Percentiles rank a stretch among this genome's conserved stretches.
Conservation (phyloP, 768 basidiomycete genomes). For the Scleroderma bovista region DNA sequence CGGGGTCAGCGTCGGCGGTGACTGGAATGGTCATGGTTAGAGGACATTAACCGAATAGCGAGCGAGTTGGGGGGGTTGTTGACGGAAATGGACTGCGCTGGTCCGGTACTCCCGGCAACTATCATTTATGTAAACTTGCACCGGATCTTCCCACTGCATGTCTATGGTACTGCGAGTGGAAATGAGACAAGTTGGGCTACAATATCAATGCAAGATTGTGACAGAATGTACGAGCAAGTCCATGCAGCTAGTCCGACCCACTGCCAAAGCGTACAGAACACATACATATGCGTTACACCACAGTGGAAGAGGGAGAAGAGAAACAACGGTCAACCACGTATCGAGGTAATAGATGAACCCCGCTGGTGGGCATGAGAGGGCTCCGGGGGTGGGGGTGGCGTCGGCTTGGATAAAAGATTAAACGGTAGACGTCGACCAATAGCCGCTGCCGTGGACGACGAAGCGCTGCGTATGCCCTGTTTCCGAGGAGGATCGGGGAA, state of each 20-base stretch:
- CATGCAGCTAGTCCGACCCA: constrained; percentile 21
- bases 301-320: constrained; percentile 5
- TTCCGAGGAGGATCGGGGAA: constrained; percentile 63
- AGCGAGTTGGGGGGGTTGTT: constrained; percentile 12
- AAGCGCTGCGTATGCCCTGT: constrained; percentile 37
- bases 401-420: constrained; percentile 56
- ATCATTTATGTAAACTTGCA: no score
- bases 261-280: background rate
- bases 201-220: constrained; percentile 7
- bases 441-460: constrained; percentile 44
- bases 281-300: background rate
- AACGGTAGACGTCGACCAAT: constrained; percentile 59
- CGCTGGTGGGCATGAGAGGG: constrained; percentile 25
- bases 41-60: background rate
- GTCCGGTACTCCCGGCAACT: background rate
- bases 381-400: constrained; percentile 28
- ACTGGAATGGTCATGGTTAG: constrained; percentile 56
- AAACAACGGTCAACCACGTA: constrained; percentile 20
- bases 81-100: background rate
- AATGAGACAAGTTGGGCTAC: constrained; percentile 9
- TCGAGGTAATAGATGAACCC: constrained; percentile 37
- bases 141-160: no score
- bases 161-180: no score
- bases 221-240: constrained; percentile 12
- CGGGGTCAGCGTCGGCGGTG: constrained; percentile 50